A percentile compares a stretch with the other conserved stretches of the same genome.
These are phyloP conservation scores for Isabelozyma gotoi DNA, from an alignment of 805 yeast genomes.

Conservation along the genomic window DNA sequence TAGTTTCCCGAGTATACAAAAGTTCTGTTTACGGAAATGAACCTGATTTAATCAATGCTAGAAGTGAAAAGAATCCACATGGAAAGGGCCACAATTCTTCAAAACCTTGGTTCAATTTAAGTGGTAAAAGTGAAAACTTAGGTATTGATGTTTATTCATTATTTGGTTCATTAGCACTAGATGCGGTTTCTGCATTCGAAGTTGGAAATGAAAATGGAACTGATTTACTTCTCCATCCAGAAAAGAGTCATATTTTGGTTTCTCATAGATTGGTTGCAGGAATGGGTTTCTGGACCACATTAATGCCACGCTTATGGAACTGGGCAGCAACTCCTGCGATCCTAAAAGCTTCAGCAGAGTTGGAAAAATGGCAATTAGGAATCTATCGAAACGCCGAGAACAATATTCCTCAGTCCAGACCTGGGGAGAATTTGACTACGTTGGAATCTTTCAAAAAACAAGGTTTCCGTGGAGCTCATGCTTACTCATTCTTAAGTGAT, in stretches of 20 bases:
- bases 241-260: slow-evolving; percentile 38
- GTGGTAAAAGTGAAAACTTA: slow-evolving; percentile 24
- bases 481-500: slow-evolving; percentile 48
- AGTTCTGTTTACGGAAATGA: slow-evolving; percentile 28
- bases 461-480: slow-evolving; percentile 31
- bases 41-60: slow-evolving; percentile 36
- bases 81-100: slow-evolving; percentile 33
- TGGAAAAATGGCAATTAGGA: slow-evolving; percentile 47
- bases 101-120: slow-evolving; percentile 26
- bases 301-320: slow-evolving; percentile 52
- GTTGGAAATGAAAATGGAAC: slow-evolving; percentile 54
- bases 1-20: slow-evolving; percentile 24
- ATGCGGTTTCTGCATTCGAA: slow-evolving; percentile 60
- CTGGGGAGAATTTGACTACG: slow-evolving; percentile 24
- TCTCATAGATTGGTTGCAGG: slow-evolving; percentile 51
- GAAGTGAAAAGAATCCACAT: slow-evolving; percentile 27
- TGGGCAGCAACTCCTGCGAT: slow-evolving; percentile 46
- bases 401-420: slow-evolving; percentile 20
- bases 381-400: slow-evolving; percentile 34
- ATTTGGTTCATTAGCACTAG: slow-evolving; percentile 72
- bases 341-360: slow-evolving; percentile 33
- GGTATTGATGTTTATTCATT: slow-evolving; percentile 56
- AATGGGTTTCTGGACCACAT: slow-evolving; percentile 66
- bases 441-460: slow-evolving; percentile 32
- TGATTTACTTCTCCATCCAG: slow-evolving; percentile 40